Conservation (phyloP, 2,329 filamentous ascomycete species). For the Aureobasidium sp. region DNA sequence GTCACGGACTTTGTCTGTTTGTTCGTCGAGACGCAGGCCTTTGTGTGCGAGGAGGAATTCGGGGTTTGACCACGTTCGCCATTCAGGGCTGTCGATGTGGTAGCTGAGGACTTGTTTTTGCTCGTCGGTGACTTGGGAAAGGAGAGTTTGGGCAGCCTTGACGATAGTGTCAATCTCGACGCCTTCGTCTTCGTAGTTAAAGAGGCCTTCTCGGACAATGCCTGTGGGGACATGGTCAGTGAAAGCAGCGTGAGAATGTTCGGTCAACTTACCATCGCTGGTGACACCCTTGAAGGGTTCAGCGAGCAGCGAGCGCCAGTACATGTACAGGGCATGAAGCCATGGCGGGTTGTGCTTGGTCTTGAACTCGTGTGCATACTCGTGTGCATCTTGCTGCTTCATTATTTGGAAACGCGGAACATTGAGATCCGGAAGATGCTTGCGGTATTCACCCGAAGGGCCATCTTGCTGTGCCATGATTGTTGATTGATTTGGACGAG, state of each 20-base stretch:
- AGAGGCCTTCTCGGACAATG: conserved; percentile 20
- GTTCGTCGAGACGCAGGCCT: conserved; percentile 63
- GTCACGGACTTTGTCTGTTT: conserved; percentile 39
- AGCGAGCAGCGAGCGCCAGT: conserved; percentile 27
- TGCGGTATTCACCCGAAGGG: conserved; percentile 38
- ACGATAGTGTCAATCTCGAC: conserved; percentile 55
- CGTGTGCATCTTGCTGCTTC: conserved; percentile 53
- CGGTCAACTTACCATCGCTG: conserved; percentile 48
- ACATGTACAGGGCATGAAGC: conserved; percentile 19
- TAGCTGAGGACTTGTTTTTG: conserved; percentile 47
- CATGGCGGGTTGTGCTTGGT: conserved; percentile 24
- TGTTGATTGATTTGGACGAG: background rate
- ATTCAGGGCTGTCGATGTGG: conserved; percentile 63
- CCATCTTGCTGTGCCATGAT: conserved; percentile 7
- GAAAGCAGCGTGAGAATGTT: background rate
- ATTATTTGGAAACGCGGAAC: conserved; percentile 55
- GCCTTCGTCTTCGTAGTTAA: conserved; percentile 53
- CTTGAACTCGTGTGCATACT: conserved; percentile 42
- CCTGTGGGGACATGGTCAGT: conserved; percentile 18
- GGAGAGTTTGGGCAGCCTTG: conserved; percentile 40
- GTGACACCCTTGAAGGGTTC: conserved; percentile 69
- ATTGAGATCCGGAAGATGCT: conserved; percentile 54
- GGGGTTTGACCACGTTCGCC: conserved; percentile 66
- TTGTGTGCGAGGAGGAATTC: conserved; percentile 65
- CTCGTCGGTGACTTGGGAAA: conserved; percentile 41